These are phyloP conservation scores for Athelia psychrophila DNA, from an alignment of 1,284 basidiomycete species.

Conservation along the genomic window DNA sequence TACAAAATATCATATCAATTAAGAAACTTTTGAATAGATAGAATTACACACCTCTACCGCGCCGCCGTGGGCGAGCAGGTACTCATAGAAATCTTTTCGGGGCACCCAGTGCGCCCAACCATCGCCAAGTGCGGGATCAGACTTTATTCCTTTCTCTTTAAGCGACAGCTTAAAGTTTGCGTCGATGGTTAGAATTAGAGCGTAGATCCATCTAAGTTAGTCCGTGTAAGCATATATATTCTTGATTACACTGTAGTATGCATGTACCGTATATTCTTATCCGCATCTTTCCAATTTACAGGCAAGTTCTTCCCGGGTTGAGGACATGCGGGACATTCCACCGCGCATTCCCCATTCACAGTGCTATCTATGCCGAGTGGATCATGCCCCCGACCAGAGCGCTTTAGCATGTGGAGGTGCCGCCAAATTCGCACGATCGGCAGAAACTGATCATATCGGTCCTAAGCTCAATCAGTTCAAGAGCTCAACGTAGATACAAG, in stretches of 20 bases:
- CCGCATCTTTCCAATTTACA: background rate
- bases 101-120: background rate
- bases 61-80: background rate
- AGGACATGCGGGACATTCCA: background rate
- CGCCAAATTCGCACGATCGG: background rate
- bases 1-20: background rate
- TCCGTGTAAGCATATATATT: background rate
- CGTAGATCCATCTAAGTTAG: background rate
- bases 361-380: background rate
- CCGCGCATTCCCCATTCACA: background rate
- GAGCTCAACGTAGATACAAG: too few species aligned
- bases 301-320: background rate
- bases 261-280: background rate
- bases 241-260: background rate
- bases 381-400: background rate
- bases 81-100: background rate
- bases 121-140: constrained; percentile 8
- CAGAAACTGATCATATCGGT: background rate
- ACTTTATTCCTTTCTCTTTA: background rate
- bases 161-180: background rate
- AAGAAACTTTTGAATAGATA: background rate
- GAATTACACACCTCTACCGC: constrained; percentile 1
- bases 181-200: background rate
- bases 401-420: background rate
- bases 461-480: background rate